These are phyloP conservation scores for Picea abies DNA, from an alignment of 83 land plant genomes.

Conservation along the genomic window DNA sequence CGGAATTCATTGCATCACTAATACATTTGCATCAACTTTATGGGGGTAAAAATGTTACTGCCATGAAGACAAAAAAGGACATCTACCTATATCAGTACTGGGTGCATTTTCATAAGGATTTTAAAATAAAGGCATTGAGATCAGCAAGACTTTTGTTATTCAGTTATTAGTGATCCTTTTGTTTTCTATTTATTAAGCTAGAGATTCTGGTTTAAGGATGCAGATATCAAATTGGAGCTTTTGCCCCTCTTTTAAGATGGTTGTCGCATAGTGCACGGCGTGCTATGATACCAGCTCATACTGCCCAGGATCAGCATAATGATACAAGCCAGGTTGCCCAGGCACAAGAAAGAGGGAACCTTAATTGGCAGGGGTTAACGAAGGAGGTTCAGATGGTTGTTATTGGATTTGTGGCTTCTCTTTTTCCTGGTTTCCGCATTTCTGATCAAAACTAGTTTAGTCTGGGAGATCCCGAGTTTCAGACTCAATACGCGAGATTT, in stretches of 20 bases:
- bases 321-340: conserved; percentile 31
- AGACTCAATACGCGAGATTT: neutral
- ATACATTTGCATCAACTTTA: neutral
- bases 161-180: neutral
- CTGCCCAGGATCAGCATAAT: conserved; percentile 33
- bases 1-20: neutral
- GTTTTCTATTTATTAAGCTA: neutral
- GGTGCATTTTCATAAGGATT: neutral
- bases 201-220: conserved; percentile 15
- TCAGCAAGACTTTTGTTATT: neutral
- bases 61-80: neutral
- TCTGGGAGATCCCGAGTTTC: neutral
- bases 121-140: neutral
- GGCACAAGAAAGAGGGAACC: conserved; percentile 23
- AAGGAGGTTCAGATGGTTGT: conserved; percentile 91
- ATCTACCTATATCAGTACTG: neutral
- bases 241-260: conserved; percentile 79
- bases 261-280: conserved; percentile 73
- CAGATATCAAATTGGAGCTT: conserved; percentile 93
- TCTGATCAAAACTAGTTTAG: neutral
- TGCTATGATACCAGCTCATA: conserved; percentile 68
- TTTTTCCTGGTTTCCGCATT: conserved; percentile 86
- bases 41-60: neutral
- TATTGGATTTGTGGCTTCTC: conserved; percentile 89
- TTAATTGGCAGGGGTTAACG: conserved; percentile 66